Base-by-base conservation (phyloP, 352 stramenopile genomes). In the Phytophthora boehmeriae region DNA sequence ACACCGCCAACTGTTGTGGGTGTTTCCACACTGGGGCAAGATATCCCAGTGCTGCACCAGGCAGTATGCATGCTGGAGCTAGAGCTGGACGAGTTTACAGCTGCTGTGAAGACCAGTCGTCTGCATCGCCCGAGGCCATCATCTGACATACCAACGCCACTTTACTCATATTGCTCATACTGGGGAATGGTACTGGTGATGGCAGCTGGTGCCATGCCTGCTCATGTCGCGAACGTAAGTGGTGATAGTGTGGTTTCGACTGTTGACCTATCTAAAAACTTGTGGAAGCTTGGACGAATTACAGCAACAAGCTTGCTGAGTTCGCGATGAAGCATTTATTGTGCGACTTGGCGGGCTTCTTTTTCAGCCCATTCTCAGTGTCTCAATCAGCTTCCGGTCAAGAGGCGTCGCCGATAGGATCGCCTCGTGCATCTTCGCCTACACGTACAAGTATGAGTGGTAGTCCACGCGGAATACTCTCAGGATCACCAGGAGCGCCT, bases 161-260 rank as follows among this genome's bases (percentile, higher is more conserved):
- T 64, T 14, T 92, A 88, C 42, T 80, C 73, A 1, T 89, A 87
- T 48, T 93, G 85, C 53, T 82, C 85, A 38, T 92, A 92, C 48
- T 91, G 85, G 80, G 80, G 69, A 9, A 59, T 93, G 39, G 61
- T 90, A 34, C 23, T 92, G 25, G 76, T 78, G 44, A 74, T 89
- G 57, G 66, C 56, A 13, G 60, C 67, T 3, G 77, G 62, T 22
- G 64, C 50, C 20, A 91, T 93, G 83, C 73, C 80, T 16, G 57
- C 57, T n/a, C 79, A 93, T 19, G 43, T 91, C 9, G 68, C 55
- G 2, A 90, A 87, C 47, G 72, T 92, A 38, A 71, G 76, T 8
- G 62, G 39, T 38, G 53, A 82, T 48, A 74, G 81, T 20, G 65
- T 65, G 9, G 50, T 41, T 53, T 49, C 68, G 8, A 71, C 62